phyloP scores from a whole-genome alignment of 257 asterid species.

The Solanum verrucosum region DNA sequence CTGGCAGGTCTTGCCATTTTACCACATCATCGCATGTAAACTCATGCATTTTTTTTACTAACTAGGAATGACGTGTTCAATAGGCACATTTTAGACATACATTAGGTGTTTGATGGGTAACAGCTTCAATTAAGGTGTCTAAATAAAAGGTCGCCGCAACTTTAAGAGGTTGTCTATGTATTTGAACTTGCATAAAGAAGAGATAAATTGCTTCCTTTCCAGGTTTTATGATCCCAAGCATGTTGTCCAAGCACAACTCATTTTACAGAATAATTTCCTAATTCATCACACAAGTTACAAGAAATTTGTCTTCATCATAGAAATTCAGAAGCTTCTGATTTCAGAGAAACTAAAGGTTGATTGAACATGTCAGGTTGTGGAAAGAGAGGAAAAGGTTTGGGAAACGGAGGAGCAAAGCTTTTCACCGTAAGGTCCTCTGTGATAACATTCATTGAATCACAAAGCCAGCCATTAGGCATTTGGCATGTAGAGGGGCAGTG shows the following conservation, averaged over 20 bases:
- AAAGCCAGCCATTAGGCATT: too few relatives aligned
- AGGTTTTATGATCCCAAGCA: background rate
- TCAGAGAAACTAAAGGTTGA: too few relatives aligned
- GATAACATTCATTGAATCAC: too few relatives aligned
- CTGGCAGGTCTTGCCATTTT: background rate
- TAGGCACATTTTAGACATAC: background rate
- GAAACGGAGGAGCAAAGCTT: too few relatives aligned
- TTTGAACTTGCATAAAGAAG: background rate
- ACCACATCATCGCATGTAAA: background rate
- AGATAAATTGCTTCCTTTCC: background rate
- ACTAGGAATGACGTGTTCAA: background rate
- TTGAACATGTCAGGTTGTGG: too few relatives aligned
- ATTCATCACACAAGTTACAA: background rate
- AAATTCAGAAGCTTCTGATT: too few relatives aligned
- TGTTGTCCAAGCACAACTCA: background rate
- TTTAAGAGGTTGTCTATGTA: background rate
- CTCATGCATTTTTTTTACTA: background rate
- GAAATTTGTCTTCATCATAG: background rate
- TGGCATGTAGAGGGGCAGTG: too few relatives aligned
- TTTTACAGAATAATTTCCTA: background rate
- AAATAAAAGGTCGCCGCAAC: background rate
- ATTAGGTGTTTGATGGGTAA: background rate
- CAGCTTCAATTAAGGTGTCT: background rate
- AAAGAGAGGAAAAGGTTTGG: too few relatives aligned
- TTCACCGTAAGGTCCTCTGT: too few relatives aligned